Evolutionary conservation across 1,284 basidiomycete species (phyloP), one percentile per base, ranked within the genome.

Genomic region (Ustilago shanxiensis): DNA sequence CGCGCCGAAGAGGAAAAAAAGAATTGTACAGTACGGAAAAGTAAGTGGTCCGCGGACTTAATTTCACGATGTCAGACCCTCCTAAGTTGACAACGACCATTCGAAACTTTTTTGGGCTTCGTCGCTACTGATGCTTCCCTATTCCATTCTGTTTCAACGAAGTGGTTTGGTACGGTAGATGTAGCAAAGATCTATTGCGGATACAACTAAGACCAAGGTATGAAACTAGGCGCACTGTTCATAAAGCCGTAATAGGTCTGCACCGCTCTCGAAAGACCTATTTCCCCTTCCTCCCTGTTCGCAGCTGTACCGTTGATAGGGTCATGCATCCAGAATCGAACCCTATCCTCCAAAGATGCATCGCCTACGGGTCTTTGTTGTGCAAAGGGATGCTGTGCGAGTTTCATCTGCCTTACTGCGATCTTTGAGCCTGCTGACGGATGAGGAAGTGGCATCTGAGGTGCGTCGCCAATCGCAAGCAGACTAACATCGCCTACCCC

Each of bases 191-290:
- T 31, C 31, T 44, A n/a, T 18, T 35, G 51, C 6, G 24, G 18
- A 26, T 13, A 41, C 26, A 37, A 33, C 2, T 44, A 44, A 22
- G 49, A 60, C 72, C 72, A 75, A 1, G 66, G 57, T 35, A 70
- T 16, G 49, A 75, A 75, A 35, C 59, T 24, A n/a, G 67, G 60
- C 37, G 64, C 44, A n/a, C 33, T 52, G 2, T 33, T 24, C 11
- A 67, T 50, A 31, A 67, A 72, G 41, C 73, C 73, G 31, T 76
- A 76, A 37, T 72, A 76, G 45, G 68, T 76, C 22, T 72, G 73
- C 31, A 72, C 14, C n/a, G 41, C 50, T 26, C 35, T 62, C 67
- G 59, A 45, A 47, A 61, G 14, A 66, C 22, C 51, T 29, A 55
- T 24, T 7, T 37, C 2, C 14, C n/a, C 57, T 35, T 47, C 22